These are phyloP conservation scores for Gentiana macrophylla DNA, from an alignment of 257 asterid genomes.

Conservation along the genomic window DNA sequence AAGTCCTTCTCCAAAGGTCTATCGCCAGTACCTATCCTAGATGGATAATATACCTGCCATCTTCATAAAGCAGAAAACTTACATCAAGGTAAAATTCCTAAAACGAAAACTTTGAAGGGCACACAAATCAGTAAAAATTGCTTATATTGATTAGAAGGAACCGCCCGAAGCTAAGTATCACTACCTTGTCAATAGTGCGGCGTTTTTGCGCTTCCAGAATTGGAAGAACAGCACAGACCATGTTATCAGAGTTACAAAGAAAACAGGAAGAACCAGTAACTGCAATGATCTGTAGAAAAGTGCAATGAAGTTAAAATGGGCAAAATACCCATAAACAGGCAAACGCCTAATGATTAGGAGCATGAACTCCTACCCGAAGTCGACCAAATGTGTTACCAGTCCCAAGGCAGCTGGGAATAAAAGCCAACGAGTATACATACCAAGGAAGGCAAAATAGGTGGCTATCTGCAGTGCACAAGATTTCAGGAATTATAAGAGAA, in stretches of 20 bases:
- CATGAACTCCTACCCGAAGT: conserved; percentile 57
- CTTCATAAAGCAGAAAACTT: conserved; percentile 25
- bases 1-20: conserved; percentile 28
- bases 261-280: conserved; percentile 68
- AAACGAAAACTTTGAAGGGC: not conserved
- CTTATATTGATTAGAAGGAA: not conserved
- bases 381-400: conserved; percentile 56
- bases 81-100: not conserved
- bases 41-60: conserved; percentile 58
- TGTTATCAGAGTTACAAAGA: conserved; percentile 65
- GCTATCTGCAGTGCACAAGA: conserved; percentile 51
- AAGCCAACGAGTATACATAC: conserved; percentile 95
- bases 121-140: not conserved
- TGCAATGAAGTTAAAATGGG: conserved; percentile 1
- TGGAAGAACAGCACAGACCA: conserved; percentile 92
- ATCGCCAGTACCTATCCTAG: conserved; percentile 41
- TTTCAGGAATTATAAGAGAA: not conserved
- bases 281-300: conserved; percentile 47
- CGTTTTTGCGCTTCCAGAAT: conserved; percentile 91
- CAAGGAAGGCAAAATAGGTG: conserved; percentile 79
- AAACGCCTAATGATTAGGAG: conserved; percentile 1
- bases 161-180: not conserved
- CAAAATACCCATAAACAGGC: not conserved
- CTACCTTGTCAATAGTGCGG: conserved; percentile 34
- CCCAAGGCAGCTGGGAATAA: conserved; percentile 86